These are phyloP conservation scores for Noccaea bulbosa DNA, from an alignment of 345 rosid genomes.

Conservation along the genomic window DNA sequence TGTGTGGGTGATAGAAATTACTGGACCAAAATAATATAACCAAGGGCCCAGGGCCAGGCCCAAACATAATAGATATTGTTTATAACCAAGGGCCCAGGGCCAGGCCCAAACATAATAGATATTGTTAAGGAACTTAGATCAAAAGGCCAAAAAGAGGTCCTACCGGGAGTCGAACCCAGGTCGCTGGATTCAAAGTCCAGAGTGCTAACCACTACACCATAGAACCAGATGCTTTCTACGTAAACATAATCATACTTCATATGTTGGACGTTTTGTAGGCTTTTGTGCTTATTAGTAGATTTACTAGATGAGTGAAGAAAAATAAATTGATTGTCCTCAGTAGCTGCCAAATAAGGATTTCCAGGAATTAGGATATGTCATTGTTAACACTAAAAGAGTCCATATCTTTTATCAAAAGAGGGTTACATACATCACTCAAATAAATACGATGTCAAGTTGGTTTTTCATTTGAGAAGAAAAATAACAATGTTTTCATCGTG, in stretches of 20 bases:
- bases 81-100: conserved; percentile 7
- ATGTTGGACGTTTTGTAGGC: background rate
- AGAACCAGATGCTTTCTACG: conserved; percentile 45
- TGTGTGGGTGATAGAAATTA: background rate
- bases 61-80: background rate
- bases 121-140: background rate
- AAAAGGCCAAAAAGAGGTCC: conserved; percentile 51
- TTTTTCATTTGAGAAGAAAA: background rate
- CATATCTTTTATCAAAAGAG: conserved; percentile 21
- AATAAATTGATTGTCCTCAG: background rate
- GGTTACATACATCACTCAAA: conserved; percentile 12
- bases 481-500: background rate
- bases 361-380: conserved; percentile 22
- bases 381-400: conserved; percentile 16
- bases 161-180: conserved; percentile 99
- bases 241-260: background rate
- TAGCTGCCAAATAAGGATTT: conserved; percentile 22
- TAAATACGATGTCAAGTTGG: conserved; percentile 12
- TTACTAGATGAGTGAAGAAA: background rate
- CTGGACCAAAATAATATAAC: background rate
- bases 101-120: conserved; percentile 13
- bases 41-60: conserved; percentile 27
- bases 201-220: conserved; percentile 99
- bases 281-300: background rate
- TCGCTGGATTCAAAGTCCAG: conserved; percentile 99